Evolutionary conservation across 148 eudicot genomes (phyloP).

Genomic region (Vaccinium corymbosum): DNA sequence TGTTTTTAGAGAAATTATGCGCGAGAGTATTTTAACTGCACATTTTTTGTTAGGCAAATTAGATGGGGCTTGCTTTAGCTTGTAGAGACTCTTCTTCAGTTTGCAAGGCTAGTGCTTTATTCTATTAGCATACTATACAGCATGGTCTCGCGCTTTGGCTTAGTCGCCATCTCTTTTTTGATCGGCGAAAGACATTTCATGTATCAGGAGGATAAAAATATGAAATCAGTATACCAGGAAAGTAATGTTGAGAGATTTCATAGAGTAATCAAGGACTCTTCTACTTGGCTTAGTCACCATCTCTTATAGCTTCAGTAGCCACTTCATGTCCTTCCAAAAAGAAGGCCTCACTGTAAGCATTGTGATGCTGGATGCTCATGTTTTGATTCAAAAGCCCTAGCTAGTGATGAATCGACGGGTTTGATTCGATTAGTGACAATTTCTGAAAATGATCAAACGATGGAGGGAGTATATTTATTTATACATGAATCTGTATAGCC

Average conservation of each 20-base stretch:
- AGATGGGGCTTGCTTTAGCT: not conserved
- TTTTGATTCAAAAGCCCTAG: not conserved
- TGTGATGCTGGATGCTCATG: not conserved
- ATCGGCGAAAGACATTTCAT: no score
- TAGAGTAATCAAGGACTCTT: no score
- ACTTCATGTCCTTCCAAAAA: not conserved
- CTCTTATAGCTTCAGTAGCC: not conserved
- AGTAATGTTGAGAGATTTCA: no score
- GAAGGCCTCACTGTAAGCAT: not conserved
- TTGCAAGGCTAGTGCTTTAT: not conserved
- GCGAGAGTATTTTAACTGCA: not conserved
- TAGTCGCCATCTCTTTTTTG: not conserved
- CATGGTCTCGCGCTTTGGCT: not conserved
- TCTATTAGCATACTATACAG: not conserved
- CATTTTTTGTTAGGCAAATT: no score
- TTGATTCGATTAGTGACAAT: not conserved
- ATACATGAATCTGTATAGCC: not conserved
- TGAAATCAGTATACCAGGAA: no score
- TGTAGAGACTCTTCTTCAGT: not conserved
- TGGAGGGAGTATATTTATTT: not conserved
- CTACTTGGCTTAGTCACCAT: not conserved
- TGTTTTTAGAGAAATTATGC: not conserved
- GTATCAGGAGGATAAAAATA: no score
- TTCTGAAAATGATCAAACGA: not conserved
- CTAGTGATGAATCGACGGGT: not conserved